Percentiles rank a stretch among this genome's conserved stretches.
These are phyloP conservation scores for Saccharomyces pastorianus DNA, from an alignment of 1,139 yeast genomes.

Conservation along the genomic window DNA sequence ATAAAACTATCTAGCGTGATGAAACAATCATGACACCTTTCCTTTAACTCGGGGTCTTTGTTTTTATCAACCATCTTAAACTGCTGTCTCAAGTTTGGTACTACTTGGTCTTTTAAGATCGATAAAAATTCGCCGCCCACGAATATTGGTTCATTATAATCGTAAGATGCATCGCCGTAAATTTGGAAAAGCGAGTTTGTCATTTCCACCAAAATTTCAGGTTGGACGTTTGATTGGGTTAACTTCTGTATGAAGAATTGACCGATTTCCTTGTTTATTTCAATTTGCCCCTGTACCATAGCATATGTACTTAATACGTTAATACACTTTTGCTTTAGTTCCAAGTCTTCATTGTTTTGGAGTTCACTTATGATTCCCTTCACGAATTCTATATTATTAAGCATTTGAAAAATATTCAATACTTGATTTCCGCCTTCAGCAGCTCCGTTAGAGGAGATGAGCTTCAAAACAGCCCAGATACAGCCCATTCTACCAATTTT, in stretches of 20 bases:
- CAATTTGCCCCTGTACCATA: constrained; percentile 39
- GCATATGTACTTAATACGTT: constrained; percentile 56
- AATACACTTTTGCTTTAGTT: constrained; percentile 23
- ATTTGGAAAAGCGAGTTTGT: constrained; percentile 65
- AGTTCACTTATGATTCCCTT: constrained; percentile 23
- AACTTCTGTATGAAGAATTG: constrained; percentile 38
- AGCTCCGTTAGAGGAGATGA: constrained; percentile 17
- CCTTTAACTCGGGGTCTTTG: constrained; percentile 47
- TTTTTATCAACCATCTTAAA: constrained; percentile 61
- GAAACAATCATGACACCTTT: constrained; percentile 61
- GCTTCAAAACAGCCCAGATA: constrained; percentile 52
- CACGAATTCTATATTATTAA: constrained; percentile 18
- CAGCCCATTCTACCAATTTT: constrained; percentile 48
- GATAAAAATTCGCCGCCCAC: constrained; percentile 46
- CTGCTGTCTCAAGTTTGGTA: constrained; percentile 42
- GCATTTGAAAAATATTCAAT: constrained; percentile 16
- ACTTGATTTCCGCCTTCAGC: constrained; percentile 7
- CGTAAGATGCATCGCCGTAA: constrained; percentile 64
- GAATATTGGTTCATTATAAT: constrained; percentile 62
- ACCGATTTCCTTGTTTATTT: constrained; percentile 41
- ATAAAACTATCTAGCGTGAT: constrained; percentile 66
- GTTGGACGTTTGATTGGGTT: constrained; percentile 25
- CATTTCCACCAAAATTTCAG: constrained; percentile 45
- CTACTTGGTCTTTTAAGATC: constrained; percentile 38
- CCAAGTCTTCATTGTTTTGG: constrained; percentile 13